Percentiles rank a stretch among this genome's conserved stretches.
phyloP scores from a whole-genome alignment of 1,284 basidiomycete species.

The Trametes hirsuta region DNA sequence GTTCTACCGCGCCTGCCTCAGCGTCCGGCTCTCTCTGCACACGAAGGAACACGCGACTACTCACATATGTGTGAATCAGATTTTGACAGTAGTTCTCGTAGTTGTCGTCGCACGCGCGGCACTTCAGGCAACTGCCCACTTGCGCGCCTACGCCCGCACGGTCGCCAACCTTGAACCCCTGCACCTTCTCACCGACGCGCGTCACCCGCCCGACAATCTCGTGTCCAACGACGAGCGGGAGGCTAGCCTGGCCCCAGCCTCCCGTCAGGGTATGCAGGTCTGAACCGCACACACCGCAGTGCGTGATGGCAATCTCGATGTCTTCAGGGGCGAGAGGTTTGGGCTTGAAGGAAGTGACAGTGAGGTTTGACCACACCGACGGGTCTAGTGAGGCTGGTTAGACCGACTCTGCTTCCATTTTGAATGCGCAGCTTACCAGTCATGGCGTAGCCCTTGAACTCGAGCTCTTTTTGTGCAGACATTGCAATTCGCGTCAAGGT shows the following conservation, averaged over 20 bases:
- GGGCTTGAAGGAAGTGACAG: slow-evolving; percentile 41
- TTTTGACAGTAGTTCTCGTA: slow-evolving; percentile 58
- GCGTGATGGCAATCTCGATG: slow-evolving; percentile 43
- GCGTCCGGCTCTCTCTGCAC: background rate
- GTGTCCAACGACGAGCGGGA: slow-evolving; percentile 53
- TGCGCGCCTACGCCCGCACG: slow-evolving; percentile 71
- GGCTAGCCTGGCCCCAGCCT: slow-evolving; percentile 48
- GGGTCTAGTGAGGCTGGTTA: slow-evolving; percentile 13
- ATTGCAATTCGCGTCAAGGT: background rate
- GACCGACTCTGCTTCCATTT: background rate
- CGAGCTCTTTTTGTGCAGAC: slow-evolving; percentile 15
- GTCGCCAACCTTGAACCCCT: slow-evolving; percentile 62
- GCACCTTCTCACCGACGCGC: slow-evolving; percentile 56
- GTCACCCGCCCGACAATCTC: slow-evolving; percentile 65
- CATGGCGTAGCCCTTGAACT: slow-evolving; percentile 31
- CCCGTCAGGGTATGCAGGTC: slow-evolving; percentile 55
- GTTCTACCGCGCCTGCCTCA: slow-evolving; percentile 15
- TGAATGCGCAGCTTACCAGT: slow-evolving; percentile 5
- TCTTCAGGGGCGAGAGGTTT: slow-evolving; percentile 40
- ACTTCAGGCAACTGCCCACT: slow-evolving; percentile 55
- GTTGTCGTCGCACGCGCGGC: slow-evolving; percentile 55
- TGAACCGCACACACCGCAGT: slow-evolving; percentile 49
- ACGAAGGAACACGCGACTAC: background rate
- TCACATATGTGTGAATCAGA: slow-evolving; percentile 28
- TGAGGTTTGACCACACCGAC: slow-evolving; percentile 44